Evolutionary conservation across 2,329 filamentous ascomycete genomes (phyloP).

Genomic region (Aureobasidium sp.): DNA sequence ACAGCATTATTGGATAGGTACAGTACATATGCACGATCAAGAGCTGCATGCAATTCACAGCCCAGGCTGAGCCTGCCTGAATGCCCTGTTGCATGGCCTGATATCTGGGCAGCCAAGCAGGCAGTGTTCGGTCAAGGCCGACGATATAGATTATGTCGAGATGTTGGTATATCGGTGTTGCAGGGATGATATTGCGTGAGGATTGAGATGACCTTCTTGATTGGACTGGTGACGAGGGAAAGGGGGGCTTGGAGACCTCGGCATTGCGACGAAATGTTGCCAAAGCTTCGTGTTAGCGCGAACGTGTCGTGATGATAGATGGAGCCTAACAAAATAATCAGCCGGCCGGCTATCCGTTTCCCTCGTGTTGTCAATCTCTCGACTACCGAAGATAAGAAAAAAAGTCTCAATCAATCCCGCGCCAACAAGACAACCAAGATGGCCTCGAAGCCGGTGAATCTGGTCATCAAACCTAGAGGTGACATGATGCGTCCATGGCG

Average conservation of each 20-base stretch:
- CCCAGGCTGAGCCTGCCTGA: slow-evolving; percentile 9
- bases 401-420: background rate
- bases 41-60: background rate
- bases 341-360: background rate
- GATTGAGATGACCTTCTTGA: background rate
- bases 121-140: background rate
- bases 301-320: background rate
- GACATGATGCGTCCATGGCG: background rate
- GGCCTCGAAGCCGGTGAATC: slow-evolving; percentile 37
- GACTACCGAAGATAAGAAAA: background rate
- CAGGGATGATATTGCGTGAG: background rate
- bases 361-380: background rate
- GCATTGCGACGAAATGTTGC: background rate
- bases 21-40: slow-evolving; percentile 5
- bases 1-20: slow-evolving; percentile 9
- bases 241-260: background rate
- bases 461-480: slow-evolving; percentile 43
- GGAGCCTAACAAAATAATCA: too few species aligned
- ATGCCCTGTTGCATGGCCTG: background rate
- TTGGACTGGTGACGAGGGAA: background rate
- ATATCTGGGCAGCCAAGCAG: background rate
- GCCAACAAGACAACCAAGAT: slow-evolving; percentile 1
- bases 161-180: background rate
- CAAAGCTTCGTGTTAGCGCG: slow-evolving; percentile 9
- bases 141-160: background rate